Evolutionary conservation across 805 yeast species (phyloP).

Genomic region (Spathaspora arborariae): DNA sequence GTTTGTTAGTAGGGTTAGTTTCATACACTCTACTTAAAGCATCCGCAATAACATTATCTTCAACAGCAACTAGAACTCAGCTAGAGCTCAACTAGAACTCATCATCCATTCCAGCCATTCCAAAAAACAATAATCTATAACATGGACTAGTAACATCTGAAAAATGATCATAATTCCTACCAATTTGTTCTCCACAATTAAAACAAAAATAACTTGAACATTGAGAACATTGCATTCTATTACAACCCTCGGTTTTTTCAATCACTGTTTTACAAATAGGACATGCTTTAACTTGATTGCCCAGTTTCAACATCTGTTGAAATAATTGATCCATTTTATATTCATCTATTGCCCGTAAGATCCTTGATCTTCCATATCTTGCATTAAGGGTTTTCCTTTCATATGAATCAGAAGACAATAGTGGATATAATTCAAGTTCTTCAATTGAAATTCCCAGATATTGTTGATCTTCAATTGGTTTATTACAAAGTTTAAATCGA

Average conservation of each 20-base stretch:
- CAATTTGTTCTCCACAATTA: constrained; percentile 41
- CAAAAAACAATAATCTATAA: constrained; percentile 50
- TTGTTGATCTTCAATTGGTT: constrained; percentile 15
- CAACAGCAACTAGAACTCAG: too few species aligned
- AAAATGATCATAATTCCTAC: constrained; percentile 46
- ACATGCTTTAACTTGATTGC: constrained; percentile 45
- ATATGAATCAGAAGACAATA: constrained; percentile 22
- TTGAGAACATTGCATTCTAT: constrained; percentile 53
- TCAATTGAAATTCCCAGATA: constrained; percentile 26
- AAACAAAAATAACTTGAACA: constrained; percentile 52
- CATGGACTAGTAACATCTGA: constrained; percentile 40
- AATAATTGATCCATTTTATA: constrained; percentile 46
- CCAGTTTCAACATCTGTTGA: constrained; percentile 38
- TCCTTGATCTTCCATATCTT: constrained; percentile 42
- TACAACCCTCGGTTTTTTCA: constrained; percentile 60
- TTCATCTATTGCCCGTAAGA: constrained; percentile 42
- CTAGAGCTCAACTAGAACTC: too few species aligned
- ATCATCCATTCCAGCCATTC: constrained; percentile 32
- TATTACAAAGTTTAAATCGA: constrained; percentile 40
- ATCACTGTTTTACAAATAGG: constrained; percentile 50
- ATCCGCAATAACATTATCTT: too few species aligned
- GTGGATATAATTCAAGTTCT: constrained; percentile 35
- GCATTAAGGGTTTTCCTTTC: constrained; percentile 31
- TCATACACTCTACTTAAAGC: too few species aligned
- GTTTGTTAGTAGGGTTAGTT: too few species aligned